Conservation (phyloP, 2,329 filamentous ascomycete genomes). For the Fusarium nanum region DNA sequence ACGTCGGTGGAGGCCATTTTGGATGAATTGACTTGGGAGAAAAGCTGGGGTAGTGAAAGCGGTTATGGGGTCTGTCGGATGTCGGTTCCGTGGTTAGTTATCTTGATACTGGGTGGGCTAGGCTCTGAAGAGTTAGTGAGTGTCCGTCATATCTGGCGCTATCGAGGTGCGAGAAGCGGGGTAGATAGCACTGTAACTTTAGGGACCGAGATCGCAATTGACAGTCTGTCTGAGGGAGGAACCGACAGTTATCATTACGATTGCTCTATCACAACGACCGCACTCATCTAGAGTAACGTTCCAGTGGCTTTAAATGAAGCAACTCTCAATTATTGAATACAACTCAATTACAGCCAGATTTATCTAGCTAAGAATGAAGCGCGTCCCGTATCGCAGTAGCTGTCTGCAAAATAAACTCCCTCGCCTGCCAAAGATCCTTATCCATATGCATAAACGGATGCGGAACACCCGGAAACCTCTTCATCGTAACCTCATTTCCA, state of each 20-base stretch:
- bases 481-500: constrained; percentile 59
- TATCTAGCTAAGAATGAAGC: not conserved
- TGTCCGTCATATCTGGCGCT: constrained; percentile 1
- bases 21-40: not conserved
- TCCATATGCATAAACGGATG: constrained; percentile 65
- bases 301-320: too few relatives aligned
- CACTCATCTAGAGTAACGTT: too few relatives aligned
- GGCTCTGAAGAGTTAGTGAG: constrained; percentile 4
- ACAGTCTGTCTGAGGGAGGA: too few relatives aligned
- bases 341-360: not conserved
- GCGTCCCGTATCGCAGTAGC: constrained; percentile 48
- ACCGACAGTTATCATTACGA: too few relatives aligned
- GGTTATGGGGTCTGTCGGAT: constrained; percentile 7
- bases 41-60: constrained; percentile 14
- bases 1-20: not conserved
- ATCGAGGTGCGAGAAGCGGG: not conserved
- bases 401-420: constrained; percentile 50
- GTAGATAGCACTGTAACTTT: not conserved
- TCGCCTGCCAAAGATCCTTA: constrained; percentile 52
- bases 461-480: constrained; percentile 60
- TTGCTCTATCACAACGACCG: too few relatives aligned
- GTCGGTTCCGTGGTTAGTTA: constrained; percentile 7
- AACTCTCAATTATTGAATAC: not conserved
- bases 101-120: constrained; percentile 7
- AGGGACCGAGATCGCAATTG: not conserved